phyloP scores from a whole-genome alignment of 331 rosid genomes.

The Cydonia oblonga region DNA sequence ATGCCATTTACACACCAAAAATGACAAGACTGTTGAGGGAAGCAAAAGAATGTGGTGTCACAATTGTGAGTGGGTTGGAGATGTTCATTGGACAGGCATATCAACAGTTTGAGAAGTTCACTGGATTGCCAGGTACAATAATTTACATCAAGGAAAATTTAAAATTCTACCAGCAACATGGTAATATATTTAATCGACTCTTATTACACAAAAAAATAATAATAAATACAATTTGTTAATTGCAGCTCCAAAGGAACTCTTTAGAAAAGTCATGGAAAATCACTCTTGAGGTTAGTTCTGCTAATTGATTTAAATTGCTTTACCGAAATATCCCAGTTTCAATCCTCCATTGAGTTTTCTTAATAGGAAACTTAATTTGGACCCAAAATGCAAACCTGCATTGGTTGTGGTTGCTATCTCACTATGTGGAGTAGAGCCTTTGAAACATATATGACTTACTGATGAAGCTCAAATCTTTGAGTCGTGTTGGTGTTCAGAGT shows the following conservation, averaged over 20 bases:
- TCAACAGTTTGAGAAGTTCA: conserved; percentile 66
- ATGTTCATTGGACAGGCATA: conserved; percentile 89
- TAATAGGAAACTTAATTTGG: too few relatives aligned
- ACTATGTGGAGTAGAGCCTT: too few relatives aligned
- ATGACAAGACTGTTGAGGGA: conserved; percentile 75
- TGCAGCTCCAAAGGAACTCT: conserved; percentile 76
- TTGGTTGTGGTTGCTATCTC: too few relatives aligned
- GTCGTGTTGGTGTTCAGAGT: too few relatives aligned
- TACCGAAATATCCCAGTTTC: too few relatives aligned
- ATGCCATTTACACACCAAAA: conserved; percentile 84
- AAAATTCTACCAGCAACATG: conserved; percentile 3
- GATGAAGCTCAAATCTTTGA: too few relatives aligned
- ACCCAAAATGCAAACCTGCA: too few relatives aligned
- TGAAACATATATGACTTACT: too few relatives aligned
- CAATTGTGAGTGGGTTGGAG: conserved; percentile 57
- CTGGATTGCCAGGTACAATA: conserved; percentile 73
- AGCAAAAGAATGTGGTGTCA: conserved; percentile 79
- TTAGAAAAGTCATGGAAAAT: conserved; percentile 47
- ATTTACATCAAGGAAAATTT: background rate
- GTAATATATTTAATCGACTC: background rate
- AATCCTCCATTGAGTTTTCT: too few relatives aligned
- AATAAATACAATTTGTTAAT: background rate
- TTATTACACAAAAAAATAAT: background rate
- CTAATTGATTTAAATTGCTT: too few relatives aligned
- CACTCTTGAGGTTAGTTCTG: conserved; percentile 31